A percentile compares a stretch with the other conserved stretches of the same genome.
Evolutionary conservation across 768 basidiomycete species (phyloP).

Genomic region (Boletus sensibilis): DNA sequence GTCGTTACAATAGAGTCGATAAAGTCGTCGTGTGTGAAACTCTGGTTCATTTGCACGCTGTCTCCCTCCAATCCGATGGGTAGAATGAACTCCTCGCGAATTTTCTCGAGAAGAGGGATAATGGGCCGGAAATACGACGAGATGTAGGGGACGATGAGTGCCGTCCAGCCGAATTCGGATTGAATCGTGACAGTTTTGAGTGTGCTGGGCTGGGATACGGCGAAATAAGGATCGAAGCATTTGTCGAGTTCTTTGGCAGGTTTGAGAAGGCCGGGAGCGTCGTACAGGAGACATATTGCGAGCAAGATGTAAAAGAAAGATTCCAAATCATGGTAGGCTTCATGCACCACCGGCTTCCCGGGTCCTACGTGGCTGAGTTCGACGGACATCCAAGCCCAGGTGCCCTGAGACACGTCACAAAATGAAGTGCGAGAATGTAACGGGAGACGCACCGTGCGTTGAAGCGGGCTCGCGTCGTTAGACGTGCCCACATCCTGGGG

Average conservation of each 20-base stretch:
- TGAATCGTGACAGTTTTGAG: background rate
- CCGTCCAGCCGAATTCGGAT: background rate
- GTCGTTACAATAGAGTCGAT: background rate
- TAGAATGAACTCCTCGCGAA: background rate
- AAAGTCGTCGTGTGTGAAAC: background rate
- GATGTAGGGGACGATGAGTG: background rate
- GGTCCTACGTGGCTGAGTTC: constrained; percentile 1
- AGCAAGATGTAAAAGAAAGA: too few relatives aligned
- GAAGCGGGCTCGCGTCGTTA: background rate
- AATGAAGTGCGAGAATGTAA: background rate
- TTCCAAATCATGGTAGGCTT: constrained; percentile 3
- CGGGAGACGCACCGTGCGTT: background rate
- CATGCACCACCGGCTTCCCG: background rate
- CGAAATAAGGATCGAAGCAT: constrained; percentile 8
- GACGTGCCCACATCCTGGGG: background rate
- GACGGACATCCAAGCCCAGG: constrained; percentile 4
- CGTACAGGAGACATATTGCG: too few relatives aligned
- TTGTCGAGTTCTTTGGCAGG: too few relatives aligned
- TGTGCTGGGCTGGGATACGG: background rate
- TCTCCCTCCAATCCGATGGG: background rate
- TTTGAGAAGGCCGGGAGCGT: too few relatives aligned
- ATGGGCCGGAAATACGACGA: constrained; percentile 2
- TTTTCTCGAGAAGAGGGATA: background rate
- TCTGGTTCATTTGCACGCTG: background rate
- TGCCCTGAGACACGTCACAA: background rate